Evolutionary conservation across 768 basidiomycete genomes (phyloP).

Genomic region (Stropharia rugosoannulata): DNA sequence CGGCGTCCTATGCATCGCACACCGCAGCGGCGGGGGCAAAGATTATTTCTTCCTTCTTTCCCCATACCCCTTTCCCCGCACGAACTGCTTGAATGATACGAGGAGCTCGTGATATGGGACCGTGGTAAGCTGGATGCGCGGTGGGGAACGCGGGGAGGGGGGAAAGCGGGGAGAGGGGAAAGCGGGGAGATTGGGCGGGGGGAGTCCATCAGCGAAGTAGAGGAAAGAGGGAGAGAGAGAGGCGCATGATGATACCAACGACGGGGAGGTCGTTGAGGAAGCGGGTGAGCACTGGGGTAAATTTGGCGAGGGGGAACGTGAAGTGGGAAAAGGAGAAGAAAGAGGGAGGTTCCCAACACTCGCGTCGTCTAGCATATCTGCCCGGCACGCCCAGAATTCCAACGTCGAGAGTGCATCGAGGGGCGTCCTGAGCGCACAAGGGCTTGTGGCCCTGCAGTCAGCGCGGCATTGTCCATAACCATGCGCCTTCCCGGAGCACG

Average conservation of each 20-base stretch:
- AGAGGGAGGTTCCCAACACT: neutral
- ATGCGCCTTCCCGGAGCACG: slow-evolving; percentile 23
- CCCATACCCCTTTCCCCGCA: slow-evolving; percentile 25
- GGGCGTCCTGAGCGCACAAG: slow-evolving; percentile 39
- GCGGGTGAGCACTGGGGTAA: no score
- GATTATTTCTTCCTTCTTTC: neutral
- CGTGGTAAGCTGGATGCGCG: slow-evolving; percentile 19
- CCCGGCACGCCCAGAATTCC: slow-evolving; percentile 22
- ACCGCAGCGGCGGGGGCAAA: slow-evolving; percentile 36
- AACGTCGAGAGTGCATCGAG: slow-evolving; percentile 52
- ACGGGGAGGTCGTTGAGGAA: no score
- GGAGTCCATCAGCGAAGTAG: no score
- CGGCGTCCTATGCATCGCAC: slow-evolving; percentile 23
- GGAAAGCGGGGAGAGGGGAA: no score
- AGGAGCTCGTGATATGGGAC: slow-evolving; percentile 40
- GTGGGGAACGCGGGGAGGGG: neutral
- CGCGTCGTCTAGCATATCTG: neutral
- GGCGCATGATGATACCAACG: no score
- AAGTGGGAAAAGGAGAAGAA: no score
- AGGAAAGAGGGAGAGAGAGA: no score
- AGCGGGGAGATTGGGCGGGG: no score
- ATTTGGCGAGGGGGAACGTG: no score
- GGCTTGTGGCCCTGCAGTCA: slow-evolving; percentile 51
- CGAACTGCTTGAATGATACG: slow-evolving; percentile 42
- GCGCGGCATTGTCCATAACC: slow-evolving; percentile 42